Percentiles rank a stretch among this genome's conserved stretches.
phyloP scores from a whole-genome alignment of 139 green algal genomes.

The Helicosporidium sp. region DNA sequence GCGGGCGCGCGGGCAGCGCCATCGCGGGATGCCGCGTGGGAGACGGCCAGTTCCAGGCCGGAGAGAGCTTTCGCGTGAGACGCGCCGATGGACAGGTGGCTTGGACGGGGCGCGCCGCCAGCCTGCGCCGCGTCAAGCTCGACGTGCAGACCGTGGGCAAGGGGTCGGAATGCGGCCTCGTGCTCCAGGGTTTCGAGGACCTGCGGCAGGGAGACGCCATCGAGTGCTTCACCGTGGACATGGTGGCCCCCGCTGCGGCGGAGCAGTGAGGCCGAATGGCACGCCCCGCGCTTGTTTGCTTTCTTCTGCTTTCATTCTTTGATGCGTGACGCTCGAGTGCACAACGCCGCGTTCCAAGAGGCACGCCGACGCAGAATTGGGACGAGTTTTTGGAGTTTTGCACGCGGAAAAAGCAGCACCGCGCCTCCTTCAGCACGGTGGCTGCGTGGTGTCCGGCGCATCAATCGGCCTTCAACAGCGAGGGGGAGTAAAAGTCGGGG shows the following conservation, averaged over 20 bases:
- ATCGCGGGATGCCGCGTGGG: constrained; percentile 37
- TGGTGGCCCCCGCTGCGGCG: too few species aligned
- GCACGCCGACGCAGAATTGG: too few species aligned
- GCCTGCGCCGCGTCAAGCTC: constrained; percentile 47
- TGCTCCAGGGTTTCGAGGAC: constrained; percentile 39
- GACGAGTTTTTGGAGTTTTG: too few species aligned
- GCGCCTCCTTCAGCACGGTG: too few species aligned
- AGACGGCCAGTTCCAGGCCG: constrained; percentile 20
- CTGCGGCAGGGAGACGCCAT: constrained; percentile 43
- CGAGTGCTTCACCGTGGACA: constrained; percentile 30
- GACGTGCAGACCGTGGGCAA: constrained; percentile 50
- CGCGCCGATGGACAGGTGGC: constrained; percentile 30
- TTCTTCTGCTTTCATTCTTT: too few species aligned
- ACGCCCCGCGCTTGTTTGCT: too few species aligned
- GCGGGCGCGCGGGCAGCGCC: constrained; percentile 8
- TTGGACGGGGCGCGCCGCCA: constrained; percentile 29
- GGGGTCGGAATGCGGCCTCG: constrained; percentile 56
- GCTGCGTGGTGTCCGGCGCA: too few species aligned
- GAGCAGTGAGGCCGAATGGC: too few species aligned
- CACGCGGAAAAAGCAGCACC: too few species aligned
- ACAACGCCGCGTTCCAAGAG: too few species aligned
- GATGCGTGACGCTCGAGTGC: too few species aligned
- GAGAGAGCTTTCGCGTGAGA: constrained; percentile 33
- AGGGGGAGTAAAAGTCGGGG: constrained; percentile 7
- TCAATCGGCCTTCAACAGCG: neutral